phyloP scores from a whole-genome alignment of 2,329 filamentous ascomycete species.

The Aureobasidium sp. region DNA sequence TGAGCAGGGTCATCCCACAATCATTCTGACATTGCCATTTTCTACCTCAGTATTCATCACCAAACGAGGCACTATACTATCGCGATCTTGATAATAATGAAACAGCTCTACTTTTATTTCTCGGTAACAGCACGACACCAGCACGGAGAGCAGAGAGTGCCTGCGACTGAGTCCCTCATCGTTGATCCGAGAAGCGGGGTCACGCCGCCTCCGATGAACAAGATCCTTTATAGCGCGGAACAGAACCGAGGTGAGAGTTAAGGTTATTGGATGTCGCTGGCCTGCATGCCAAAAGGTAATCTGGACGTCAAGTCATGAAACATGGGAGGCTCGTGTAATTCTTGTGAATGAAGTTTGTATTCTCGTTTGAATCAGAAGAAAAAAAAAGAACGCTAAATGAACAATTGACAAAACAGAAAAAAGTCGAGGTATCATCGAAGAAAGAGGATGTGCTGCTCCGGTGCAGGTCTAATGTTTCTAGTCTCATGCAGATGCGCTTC shows the following conservation, averaged over 20 bases:
- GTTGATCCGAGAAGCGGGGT: neutral
- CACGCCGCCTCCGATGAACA: neutral
- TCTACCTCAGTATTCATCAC: neutral
- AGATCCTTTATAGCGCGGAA: neutral
- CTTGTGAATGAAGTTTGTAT: neutral
- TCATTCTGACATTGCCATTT: neutral
- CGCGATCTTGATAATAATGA: neutral
- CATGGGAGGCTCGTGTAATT: neutral
- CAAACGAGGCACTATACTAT: no score
- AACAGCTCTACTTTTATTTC: no score
- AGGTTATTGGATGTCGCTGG: neutral
- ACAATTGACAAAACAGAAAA: neutral
- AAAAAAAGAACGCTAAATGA: neutral
- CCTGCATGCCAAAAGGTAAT: neutral
- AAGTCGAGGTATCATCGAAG: constrained; percentile 3
- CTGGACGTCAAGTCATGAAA: neutral
- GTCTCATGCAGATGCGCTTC: neutral
- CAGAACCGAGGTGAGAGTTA: neutral
- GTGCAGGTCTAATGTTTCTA: neutral
- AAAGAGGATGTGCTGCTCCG: neutral
- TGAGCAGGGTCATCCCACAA: neutral
- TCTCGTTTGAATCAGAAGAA: neutral
- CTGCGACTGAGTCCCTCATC: neutral
- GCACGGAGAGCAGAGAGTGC: neutral
- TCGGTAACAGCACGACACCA: neutral